phyloP scores from a whole-genome alignment of 1,284 basidiomycete species.

The Neonothopanus nambi region DNA sequence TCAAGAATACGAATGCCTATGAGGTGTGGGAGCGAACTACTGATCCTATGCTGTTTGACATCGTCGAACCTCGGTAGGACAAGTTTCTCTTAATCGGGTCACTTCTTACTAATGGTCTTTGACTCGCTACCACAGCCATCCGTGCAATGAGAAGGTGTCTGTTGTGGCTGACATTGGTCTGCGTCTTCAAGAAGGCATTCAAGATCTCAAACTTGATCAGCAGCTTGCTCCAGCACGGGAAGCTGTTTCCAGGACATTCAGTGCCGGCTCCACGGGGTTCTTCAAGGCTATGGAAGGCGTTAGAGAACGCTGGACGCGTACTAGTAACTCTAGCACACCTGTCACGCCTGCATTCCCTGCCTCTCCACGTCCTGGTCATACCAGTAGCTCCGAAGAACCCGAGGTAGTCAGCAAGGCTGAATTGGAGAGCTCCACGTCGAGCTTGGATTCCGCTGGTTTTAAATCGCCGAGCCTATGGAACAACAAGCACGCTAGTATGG shows the following conservation, averaged over 20 bases:
- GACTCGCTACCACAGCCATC: constrained; percentile 56
- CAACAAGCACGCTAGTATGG: constrained; percentile 3
- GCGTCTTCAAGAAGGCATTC: constrained; percentile 84
- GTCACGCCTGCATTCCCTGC: constrained; percentile 5
- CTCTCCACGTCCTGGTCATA: not conserved
- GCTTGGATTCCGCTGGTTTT: not conserved
- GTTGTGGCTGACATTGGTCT: constrained; percentile 88
- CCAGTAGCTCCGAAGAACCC: constrained; percentile 4
- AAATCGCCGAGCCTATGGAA: not conserved
- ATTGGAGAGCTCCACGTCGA: constrained; percentile 4
- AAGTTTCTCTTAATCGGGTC: not conserved
- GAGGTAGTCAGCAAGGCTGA: constrained; percentile 16
- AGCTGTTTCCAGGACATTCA: constrained; percentile 75
- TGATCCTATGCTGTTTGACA: constrained; percentile 88
- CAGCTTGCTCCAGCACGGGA: constrained; percentile 87
- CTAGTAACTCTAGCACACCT: constrained; percentile 38
- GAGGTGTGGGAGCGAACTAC: constrained; percentile 87
- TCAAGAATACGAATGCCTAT: constrained; percentile 82
- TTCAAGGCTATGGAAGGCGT: constrained; percentile 89
- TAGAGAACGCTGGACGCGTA: constrained; percentile 65
- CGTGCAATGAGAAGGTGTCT: constrained; percentile 86
- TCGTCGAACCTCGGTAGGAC: constrained; percentile 82
- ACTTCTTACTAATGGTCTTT: not conserved
- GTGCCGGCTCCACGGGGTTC: constrained; percentile 76
- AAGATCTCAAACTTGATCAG: constrained; percentile 88